phyloP scores from a whole-genome alignment of 805 yeast species.

The Middelhovenomyces tepae region DNA sequence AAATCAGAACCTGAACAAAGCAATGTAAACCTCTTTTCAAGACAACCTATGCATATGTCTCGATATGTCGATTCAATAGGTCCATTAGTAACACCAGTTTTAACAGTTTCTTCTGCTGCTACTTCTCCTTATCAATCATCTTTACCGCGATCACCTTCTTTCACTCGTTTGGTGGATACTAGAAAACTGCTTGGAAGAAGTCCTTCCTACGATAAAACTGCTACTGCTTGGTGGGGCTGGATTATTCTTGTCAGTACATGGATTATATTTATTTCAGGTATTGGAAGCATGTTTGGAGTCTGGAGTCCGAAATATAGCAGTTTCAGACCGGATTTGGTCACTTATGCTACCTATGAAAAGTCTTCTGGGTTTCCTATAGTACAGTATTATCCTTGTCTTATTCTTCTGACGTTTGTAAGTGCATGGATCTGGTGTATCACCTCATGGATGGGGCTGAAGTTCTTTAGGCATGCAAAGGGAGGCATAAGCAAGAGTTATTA shows the following conservation, averaged over 20 bases:
- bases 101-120: conserved; percentile 1
- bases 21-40: too few species aligned
- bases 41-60: too few species aligned
- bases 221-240: too few species aligned
- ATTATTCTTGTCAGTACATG: conserved; percentile 13
- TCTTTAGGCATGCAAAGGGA: conserved; percentile 73
- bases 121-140: neutral
- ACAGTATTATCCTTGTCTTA: conserved; percentile 31
- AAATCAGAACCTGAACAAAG: too few species aligned
- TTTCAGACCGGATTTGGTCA: too few species aligned
- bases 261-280: conserved; percentile 8
- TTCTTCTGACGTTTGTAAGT: conserved; percentile 29
- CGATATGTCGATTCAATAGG: conserved; percentile 2
- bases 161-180: conserved; percentile 4
- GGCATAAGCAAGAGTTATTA: conserved; percentile 19
- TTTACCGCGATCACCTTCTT: neutral
- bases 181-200: too few species aligned
- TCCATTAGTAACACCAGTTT: conserved; percentile 1
- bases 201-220: too few species aligned
- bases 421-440: conserved; percentile 63
- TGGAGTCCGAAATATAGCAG: too few species aligned
- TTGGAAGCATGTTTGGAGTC: conserved; percentile 12
- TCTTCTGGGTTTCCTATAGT: conserved; percentile 32
- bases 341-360: too few species aligned
- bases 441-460: conserved; percentile 74